These are phyloP conservation scores for Tricharina praecox DNA, from an alignment of 495 filamentous ascomycete genomes.

Conservation along the genomic window DNA sequence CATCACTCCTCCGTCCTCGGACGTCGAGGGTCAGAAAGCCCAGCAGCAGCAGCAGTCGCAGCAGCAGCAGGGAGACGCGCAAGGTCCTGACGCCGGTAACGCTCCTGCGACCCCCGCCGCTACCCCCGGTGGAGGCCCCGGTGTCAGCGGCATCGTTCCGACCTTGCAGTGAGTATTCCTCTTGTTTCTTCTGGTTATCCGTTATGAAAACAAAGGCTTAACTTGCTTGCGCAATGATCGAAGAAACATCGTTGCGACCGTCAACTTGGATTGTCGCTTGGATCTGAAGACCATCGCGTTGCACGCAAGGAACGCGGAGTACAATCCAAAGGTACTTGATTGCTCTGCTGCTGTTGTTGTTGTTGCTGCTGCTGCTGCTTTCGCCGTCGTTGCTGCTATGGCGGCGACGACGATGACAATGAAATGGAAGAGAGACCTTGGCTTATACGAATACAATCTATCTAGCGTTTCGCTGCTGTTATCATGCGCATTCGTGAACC, in stretches of 20 bases:
- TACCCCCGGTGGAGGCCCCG: slow-evolving; percentile 63
- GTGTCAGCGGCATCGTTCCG: slow-evolving; percentile 82
- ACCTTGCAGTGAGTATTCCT: slow-evolving; percentile 87
- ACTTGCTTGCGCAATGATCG: slow-evolving; percentile 35
- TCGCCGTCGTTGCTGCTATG: too few relatives aligned
- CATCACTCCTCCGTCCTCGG: slow-evolving; percentile 56
- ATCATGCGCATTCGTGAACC: slow-evolving; percentile 99
- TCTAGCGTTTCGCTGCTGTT: slow-evolving; percentile 95
- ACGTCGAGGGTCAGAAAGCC: slow-evolving; percentile 30
- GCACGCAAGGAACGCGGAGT: slow-evolving; percentile 96
- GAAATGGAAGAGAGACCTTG: slow-evolving; percentile 28
- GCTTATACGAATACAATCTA: slow-evolving; percentile 26
- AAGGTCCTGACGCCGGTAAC: slow-evolving; percentile 33
- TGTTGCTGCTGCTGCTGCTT: too few relatives aligned
- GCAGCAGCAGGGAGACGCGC: slow-evolving; percentile 24
- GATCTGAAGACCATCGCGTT: slow-evolving; percentile 98
- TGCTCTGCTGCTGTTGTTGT: too few relatives aligned
- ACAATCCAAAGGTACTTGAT: slow-evolving; percentile 92
- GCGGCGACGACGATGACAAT: neutral
- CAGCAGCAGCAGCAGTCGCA: slow-evolving; percentile 31
- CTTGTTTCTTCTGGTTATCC: slow-evolving; percentile 11
- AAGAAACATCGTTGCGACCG: slow-evolving; percentile 99
- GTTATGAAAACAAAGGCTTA: slow-evolving; percentile 37
- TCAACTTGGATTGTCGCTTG: slow-evolving; percentile 95
- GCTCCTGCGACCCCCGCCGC: slow-evolving; percentile 91